A percentile compares a stretch with the other conserved stretches of the same genome.
Evolutionary conservation across 176 grass and related monocot genomes (phyloP).

Genomic region (Hsuehochloa calcarea): DNA sequence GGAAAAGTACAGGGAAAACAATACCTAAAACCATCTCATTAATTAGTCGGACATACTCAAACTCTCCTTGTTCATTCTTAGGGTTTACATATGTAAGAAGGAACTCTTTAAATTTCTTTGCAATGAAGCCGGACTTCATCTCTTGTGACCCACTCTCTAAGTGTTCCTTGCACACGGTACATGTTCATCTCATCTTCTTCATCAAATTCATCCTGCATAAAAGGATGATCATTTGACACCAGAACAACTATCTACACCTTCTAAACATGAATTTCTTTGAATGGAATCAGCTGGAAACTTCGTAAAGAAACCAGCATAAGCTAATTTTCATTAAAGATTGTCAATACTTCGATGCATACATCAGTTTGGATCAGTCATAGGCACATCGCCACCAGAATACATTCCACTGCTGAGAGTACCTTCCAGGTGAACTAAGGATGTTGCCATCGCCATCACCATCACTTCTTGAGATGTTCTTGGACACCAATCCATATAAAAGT

Average conservation of each 20-base stretch:
- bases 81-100: conserved; percentile 94
- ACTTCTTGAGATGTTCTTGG: conserved; percentile 72
- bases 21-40: conserved; percentile 99
- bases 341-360: conserved; percentile 82
- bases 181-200: conserved; percentile 96
- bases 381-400: conserved; percentile 72
- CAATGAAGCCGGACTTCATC: conserved; percentile 96
- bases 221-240: not conserved
- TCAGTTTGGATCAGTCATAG: conserved; percentile 91
- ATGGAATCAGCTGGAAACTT: conserved; percentile 7
- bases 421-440: conserved; percentile 88
- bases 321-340: conserved; percentile 22
- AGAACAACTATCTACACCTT: not conserved
- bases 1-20: not conserved
- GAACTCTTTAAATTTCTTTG: conserved; percentile 98
- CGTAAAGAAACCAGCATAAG: conserved; percentile 15
- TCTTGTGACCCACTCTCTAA: conserved; percentile 94
- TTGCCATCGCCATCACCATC: conserved; percentile 81
- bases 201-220: conserved; percentile 90
- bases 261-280: not conserved
- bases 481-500: not conserved
- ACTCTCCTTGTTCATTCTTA: conserved; percentile 91
- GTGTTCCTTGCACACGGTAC: conserved; percentile 92
- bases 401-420: conserved; percentile 72
- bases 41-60: conserved; percentile 89